Percentiles rank a stretch among this genome's conserved stretches.
phyloP scores from a whole-genome alignment of 2,329 filamentous ascomycete genomes.

The Aspergillus hortae region DNA sequence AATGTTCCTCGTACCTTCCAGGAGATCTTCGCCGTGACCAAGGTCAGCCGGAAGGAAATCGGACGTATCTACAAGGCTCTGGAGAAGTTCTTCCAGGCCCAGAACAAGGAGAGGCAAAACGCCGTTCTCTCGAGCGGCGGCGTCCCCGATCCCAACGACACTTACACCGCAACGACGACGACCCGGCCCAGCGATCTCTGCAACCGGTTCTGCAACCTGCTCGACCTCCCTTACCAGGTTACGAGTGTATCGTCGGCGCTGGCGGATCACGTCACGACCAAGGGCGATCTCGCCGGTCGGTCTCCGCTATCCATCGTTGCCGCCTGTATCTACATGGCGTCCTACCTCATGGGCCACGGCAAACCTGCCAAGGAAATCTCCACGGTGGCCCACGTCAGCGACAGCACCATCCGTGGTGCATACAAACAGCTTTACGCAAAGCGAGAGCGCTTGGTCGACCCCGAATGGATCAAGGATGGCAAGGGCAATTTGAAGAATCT shows the following conservation, averaged over 20 bases:
- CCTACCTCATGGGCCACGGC: constrained; percentile 75
- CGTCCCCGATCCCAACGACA: constrained; percentile 49
- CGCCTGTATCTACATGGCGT: constrained; percentile 95
- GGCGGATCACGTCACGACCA: constrained; percentile 70
- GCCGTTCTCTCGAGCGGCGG: constrained; percentile 50
- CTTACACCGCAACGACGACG: constrained; percentile 69
- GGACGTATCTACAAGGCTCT: constrained; percentile 91
- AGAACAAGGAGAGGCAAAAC: constrained; percentile 59
- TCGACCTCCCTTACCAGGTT: constrained; percentile 70
- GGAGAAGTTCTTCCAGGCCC: constrained; percentile 78
- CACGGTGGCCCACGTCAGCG: constrained; percentile 79
- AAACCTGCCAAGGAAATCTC: constrained; percentile 86
- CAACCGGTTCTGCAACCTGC: constrained; percentile 81
- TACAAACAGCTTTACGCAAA: constrained; percentile 83
- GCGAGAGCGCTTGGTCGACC: constrained; percentile 69
- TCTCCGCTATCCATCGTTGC: constrained; percentile 92
- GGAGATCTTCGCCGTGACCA: constrained; percentile 90
- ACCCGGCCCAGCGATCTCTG: constrained; percentile 82
- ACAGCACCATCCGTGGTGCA: constrained; percentile 92
- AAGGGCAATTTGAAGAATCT: constrained; percentile 68
- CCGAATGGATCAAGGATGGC: constrained; percentile 70
- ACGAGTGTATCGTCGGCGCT: constrained; percentile 77
- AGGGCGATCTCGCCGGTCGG: constrained; percentile 81
- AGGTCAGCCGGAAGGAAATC: constrained; percentile 95
- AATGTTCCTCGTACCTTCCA: constrained; percentile 84